phyloP scores from a whole-genome alignment of 108 stramenopile genomes.

The Poteriospumella lacustris region DNA sequence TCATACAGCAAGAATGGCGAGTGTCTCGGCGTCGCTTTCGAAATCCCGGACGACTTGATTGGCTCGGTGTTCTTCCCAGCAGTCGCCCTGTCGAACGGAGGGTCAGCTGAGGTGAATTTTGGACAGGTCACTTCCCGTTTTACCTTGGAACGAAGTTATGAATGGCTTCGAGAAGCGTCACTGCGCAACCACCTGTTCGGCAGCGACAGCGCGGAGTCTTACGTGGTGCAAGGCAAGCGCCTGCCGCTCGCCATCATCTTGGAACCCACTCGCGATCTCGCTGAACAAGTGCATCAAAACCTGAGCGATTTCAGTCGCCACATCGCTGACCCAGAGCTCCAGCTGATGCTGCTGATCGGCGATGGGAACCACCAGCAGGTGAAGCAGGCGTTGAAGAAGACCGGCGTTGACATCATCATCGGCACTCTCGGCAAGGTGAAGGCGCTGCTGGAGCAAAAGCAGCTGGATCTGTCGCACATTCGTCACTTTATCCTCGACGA shows the following conservation, averaged over 20 bases:
- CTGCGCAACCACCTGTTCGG: background rate
- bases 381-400: background rate
- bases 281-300: slow-evolving; percentile 54
- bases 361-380: slow-evolving; percentile 26
- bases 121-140: slow-evolving; percentile 27
- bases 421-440: slow-evolving; percentile 48
- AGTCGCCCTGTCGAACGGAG: slow-evolving; percentile 41
- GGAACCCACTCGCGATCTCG: slow-evolving; percentile 57
- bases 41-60: slow-evolving; percentile 2
- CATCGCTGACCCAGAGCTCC: slow-evolving; percentile 35
- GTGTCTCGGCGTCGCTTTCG: slow-evolving; percentile 42
- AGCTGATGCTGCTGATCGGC: slow-evolving; percentile 44
- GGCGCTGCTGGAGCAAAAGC: slow-evolving; percentile 40
- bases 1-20: slow-evolving; percentile 47
- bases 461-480: slow-evolving; percentile 32
- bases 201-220: background rate
- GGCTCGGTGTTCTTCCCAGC: slow-evolving; percentile 51
- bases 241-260: slow-evolving; percentile 49
- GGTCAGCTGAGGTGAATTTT: slow-evolving; percentile 27
- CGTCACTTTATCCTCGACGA: slow-evolving; percentile 49
- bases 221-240: slow-evolving; percentile 11
- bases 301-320: slow-evolving; percentile 22
- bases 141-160: too few species aligned
- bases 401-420: slow-evolving; percentile 45
- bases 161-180: too few species aligned